Percentiles rank a stretch among this genome's conserved stretches.
phyloP scores from a whole-genome alignment of 176 grass and related monocot species.

The Triticum dicoccoides region DNA sequence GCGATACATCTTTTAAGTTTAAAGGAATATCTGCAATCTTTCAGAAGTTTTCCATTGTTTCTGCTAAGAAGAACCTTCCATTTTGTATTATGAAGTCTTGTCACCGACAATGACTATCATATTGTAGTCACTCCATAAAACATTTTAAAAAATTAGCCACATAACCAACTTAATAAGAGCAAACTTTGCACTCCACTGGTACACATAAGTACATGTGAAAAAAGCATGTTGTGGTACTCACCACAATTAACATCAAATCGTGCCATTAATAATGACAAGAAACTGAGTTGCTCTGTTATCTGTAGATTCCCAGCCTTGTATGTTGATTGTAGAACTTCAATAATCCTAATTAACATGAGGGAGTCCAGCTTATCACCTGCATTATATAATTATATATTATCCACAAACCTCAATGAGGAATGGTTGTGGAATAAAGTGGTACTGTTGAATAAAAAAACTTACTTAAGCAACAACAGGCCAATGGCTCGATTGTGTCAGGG shows the following conservation, averaged over 20 bases:
- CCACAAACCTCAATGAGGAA: neutral
- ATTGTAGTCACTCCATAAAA: neutral
- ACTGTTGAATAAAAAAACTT: slow-evolving; percentile 36
- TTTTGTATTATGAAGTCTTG: neutral
- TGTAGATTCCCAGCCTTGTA: slow-evolving; percentile 62
- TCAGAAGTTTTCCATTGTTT: neutral
- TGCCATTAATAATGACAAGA: slow-evolving; percentile 74
- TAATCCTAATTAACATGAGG: slow-evolving; percentile 51
- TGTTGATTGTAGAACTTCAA: slow-evolving; percentile 68
- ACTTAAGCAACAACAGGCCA: slow-evolving; percentile 84
- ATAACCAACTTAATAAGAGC: slow-evolving; percentile 5
- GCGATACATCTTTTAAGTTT: neutral
- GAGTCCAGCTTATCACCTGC: slow-evolving; percentile 71
- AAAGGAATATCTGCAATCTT: neutral
- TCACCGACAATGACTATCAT: neutral
- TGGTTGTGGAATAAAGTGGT: neutral
- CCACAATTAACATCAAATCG: slow-evolving; percentile 66
- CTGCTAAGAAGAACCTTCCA: neutral
- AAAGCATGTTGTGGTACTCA: slow-evolving; percentile 29
- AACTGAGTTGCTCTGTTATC: slow-evolving; percentile 73
- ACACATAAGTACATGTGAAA: neutral
- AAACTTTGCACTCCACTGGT: slow-evolving; percentile 4
- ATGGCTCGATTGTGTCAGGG: slow-evolving; percentile 55
- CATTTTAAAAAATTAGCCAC: neutral
- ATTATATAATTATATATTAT: slow-evolving; percentile 38